Conservation (phyloP, 1,139 yeast species). For the Protomyces pachydermus region DNA sequence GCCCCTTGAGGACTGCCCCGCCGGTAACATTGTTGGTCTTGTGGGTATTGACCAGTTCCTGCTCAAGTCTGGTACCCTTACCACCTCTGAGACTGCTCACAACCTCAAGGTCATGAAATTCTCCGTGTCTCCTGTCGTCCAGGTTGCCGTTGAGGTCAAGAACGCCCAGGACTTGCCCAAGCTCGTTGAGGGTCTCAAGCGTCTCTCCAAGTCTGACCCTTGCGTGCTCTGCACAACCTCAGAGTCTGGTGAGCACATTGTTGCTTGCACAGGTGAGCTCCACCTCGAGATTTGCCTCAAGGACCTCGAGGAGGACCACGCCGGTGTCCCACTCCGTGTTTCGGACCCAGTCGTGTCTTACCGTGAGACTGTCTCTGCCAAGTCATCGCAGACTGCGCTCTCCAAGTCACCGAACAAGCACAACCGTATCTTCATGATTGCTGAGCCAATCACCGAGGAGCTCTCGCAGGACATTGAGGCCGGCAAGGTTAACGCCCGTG, state of each 20-base stretch:
- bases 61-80: slow-evolving; percentile 98
- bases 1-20: slow-evolving; percentile 99
- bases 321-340: slow-evolving; percentile 97
- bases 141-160: slow-evolving; percentile 99
- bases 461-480: slow-evolving; percentile 83
- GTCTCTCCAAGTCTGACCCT: slow-evolving; percentile 99
- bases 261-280: slow-evolving; percentile 99
- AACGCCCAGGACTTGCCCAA: slow-evolving; percentile 99
- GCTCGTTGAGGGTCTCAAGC: slow-evolving; percentile 99
- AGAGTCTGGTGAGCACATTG: slow-evolving; percentile 99
- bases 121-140: slow-evolving; percentile 99
- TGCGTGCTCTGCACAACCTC: slow-evolving; percentile 85
- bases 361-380: slow-evolving; percentile 96
- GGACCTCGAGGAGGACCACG: slow-evolving; percentile 98
- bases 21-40: slow-evolving; percentile 99
- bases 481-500: slow-evolving; percentile 91
- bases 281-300: slow-evolving; percentile 96
- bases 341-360: slow-evolving; percentile 98
- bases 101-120: slow-evolving; percentile 99
- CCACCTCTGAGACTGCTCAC: slow-evolving; percentile 95
- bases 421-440: slow-evolving; percentile 98
- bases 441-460: slow-evolving; percentile 94
- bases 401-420: slow-evolving; percentile 99
- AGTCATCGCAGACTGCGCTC: slow-evolving; percentile 91
- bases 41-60: slow-evolving; percentile 99